Evolutionary conservation across 2,329 filamentous ascomycete genomes (phyloP), one percentile per base, ranked within the genome.

Genomic region (Epichloe gansuensis): DNA sequence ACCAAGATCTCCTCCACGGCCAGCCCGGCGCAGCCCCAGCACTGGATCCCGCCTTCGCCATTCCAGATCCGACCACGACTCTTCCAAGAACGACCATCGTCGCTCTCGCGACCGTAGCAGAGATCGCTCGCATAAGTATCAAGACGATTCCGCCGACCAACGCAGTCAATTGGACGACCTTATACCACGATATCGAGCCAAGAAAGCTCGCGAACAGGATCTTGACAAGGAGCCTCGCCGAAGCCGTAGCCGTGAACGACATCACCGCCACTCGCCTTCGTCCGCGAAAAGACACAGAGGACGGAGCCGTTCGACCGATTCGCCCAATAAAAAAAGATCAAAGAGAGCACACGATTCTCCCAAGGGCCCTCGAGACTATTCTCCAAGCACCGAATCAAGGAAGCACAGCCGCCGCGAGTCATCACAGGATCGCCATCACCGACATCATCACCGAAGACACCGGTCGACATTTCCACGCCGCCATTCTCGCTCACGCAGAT

Each of bases 221-320:
- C 47, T 59, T 34, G 62, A 64, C 46, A 61, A 65, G 45, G 62
- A 64, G 52, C 56, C 62, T 54, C 66, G 64, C 55, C 63, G 61
- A 39, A 66, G 66, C 55, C 66, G 64, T 51, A 65, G 66, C 48
- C 66, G 64, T 51, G 66, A 63, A 50, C 63, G 63, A 51, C 62
- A 58, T 44, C 62, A 58, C 46, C 60, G 53, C 35, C 62, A 63
- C 51, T 71, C 71, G 3, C 65, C 70, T 34, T 61, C 67, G 25
- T 67, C 69, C 5, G 56, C 65, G 38, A 74, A 74, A 57, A 66
- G 72, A 49, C 64, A 66, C 47, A 66, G 72, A 53, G 74, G 67
- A 53, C 66, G 66, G 49, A 74, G 69, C 47, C 68, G 61, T n/a
- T 66, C 72, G 2, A 60, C 65, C 23, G 65, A 63, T 3, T 59